These are phyloP conservation scores for Hyaloscypha variabilis DNA, from an alignment of 495 filamentous ascomycete species.

Conservation along the genomic window DNA sequence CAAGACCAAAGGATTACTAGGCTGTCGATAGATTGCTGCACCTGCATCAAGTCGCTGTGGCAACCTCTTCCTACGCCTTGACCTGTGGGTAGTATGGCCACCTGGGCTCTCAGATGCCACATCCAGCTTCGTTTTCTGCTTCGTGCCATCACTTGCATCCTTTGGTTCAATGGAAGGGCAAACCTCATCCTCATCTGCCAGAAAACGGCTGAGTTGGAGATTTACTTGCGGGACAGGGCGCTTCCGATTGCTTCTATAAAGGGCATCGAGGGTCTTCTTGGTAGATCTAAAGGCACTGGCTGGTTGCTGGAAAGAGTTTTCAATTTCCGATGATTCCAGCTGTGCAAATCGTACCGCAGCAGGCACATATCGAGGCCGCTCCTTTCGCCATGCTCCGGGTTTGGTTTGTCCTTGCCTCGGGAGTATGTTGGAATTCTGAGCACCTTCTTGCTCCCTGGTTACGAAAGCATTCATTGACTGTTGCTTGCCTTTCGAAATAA, in stretches of 20 bases:
- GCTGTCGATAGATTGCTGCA: constrained; percentile 49
- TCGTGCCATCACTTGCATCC: constrained; percentile 32
- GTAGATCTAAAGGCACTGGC: constrained; percentile 36
- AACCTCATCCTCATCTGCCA: constrained; percentile 31
- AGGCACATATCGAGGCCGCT: constrained; percentile 1
- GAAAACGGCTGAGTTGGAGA: constrained; percentile 27
- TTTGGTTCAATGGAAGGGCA: constrained; percentile 23
- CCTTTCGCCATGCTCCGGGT: too few species aligned
- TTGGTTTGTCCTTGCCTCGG: neutral
- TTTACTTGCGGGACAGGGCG: constrained; percentile 12
- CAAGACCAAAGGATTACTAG: constrained; percentile 46
- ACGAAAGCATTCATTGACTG: constrained; percentile 20
- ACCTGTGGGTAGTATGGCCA: neutral
- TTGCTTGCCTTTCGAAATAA: constrained; percentile 14
- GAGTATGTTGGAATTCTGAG: neutral
- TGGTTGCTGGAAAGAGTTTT: constrained; percentile 27
- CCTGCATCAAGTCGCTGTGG: constrained; percentile 56
- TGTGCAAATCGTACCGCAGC: constrained; percentile 44
- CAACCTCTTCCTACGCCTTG: constrained; percentile 44
- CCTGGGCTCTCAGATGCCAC: constrained; percentile 4
- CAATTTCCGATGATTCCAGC: constrained; percentile 44
- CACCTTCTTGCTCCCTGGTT: constrained; percentile 8
- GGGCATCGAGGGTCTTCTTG: constrained; percentile 50
- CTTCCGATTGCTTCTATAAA: constrained; percentile 36
- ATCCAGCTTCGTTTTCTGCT: constrained; percentile 36